Evolutionary conservation across 495 filamentous ascomycete species (phyloP).

Genomic region (Hypoxylon rickii): DNA sequence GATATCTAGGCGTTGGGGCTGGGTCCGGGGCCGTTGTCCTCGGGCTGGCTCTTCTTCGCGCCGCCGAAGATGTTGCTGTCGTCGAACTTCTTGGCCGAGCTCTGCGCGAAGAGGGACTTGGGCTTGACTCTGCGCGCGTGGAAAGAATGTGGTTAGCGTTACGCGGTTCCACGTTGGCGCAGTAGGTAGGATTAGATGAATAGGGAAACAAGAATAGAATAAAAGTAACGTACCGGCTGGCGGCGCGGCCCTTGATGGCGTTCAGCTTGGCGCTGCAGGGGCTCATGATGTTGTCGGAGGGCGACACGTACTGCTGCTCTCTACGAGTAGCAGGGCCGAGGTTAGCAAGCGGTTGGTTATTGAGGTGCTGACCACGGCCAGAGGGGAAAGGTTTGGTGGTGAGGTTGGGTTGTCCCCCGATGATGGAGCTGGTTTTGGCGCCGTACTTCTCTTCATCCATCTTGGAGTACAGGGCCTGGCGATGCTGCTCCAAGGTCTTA

Average conservation of each 20-base stretch:
- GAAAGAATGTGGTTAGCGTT: not conserved
- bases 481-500: slow-evolving; percentile 78
- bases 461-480: slow-evolving; percentile 74
- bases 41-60: slow-evolving; percentile 9
- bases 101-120: slow-evolving; percentile 66
- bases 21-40: not conserved
- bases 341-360: slow-evolving; percentile 24
- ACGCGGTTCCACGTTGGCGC: not conserved
- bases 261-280: slow-evolving; percentile 90
- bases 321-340: slow-evolving; percentile 33
- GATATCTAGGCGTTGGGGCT: not conserved
- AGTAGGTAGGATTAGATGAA: not conserved
- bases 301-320: slow-evolving; percentile 76
- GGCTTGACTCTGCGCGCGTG: slow-evolving; percentile 59
- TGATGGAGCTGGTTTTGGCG: slow-evolving; percentile 11
- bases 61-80: slow-evolving; percentile 41
- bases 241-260: slow-evolving; percentile 81
- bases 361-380: slow-evolving; percentile 10
- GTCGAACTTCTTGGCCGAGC: slow-evolving; percentile 59
- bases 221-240: slow-evolving; percentile 61
- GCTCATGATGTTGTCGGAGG: slow-evolving; percentile 89
- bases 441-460: slow-evolving; percentile 70
- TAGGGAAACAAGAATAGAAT: not conserved
- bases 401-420: not conserved
- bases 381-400: slow-evolving; percentile 4